A percentile compares a stretch with the other conserved stretches of the same genome.
phyloP scores from a whole-genome alignment of 441 rosid genomes.

The Corymbia calophylla region DNA sequence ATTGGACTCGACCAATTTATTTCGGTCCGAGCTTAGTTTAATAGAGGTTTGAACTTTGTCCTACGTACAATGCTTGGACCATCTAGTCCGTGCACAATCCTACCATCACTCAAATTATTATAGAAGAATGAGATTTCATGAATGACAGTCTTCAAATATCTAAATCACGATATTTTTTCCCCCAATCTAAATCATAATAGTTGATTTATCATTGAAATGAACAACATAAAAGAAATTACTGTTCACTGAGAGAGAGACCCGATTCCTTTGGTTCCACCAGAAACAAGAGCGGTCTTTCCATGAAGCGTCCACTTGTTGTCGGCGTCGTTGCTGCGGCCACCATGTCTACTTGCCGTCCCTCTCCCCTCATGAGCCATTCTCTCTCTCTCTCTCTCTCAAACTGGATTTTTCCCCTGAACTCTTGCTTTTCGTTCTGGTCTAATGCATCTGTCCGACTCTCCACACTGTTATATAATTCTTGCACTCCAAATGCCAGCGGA shows the following conservation, averaged over 20 bases:
- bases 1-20: too few relatives aligned
- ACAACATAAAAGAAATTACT: background rate
- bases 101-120: too few relatives aligned
- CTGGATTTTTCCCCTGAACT: background rate
- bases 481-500: background rate
- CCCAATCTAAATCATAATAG: background rate
- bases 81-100: too few relatives aligned
- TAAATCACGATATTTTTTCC: background rate
- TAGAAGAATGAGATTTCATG: too few relatives aligned
- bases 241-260: background rate
- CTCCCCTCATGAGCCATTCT: background rate
- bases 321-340: background rate
- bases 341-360: background rate
- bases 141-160: too few relatives aligned
- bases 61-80: too few relatives aligned
- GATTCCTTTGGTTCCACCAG: background rate
- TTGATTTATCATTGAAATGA: background rate
- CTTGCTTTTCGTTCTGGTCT: background rate
- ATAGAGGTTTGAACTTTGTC: too few relatives aligned
- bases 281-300: background rate
- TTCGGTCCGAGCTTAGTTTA: too few relatives aligned
- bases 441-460: background rate
- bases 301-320: background rate
- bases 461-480: background rate
- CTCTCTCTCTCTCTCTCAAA: background rate